Percentiles rank a stretch among this genome's conserved stretches.
Evolutionary conservation across 78 protist genomes (phyloP).

Genomic region (Dictyostelium citrinum): DNA sequence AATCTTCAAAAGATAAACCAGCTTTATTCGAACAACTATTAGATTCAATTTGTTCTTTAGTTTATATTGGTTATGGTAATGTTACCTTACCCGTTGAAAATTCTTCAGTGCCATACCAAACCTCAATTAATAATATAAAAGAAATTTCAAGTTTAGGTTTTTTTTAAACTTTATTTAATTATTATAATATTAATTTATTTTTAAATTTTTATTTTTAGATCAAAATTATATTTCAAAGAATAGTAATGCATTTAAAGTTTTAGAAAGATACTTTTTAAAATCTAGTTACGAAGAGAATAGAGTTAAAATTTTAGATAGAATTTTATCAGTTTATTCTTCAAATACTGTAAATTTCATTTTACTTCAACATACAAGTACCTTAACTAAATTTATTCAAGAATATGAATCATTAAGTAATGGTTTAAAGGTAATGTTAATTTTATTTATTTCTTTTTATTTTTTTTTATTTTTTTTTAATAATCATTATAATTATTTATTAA

Average conservation of each 20-base stretch:
- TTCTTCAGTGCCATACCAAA: slow-evolving; percentile 69
- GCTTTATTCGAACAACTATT: slow-evolving; percentile 4
- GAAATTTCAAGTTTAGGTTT: slow-evolving; percentile 28
- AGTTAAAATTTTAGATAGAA: slow-evolving; percentile 35
- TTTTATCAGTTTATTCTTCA: slow-evolving; percentile 50
- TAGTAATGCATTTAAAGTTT: slow-evolving; percentile 41
- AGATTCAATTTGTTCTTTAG: slow-evolving; percentile 19
- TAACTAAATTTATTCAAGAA: slow-evolving; percentile 63
- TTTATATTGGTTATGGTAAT: slow-evolving; percentile 68
- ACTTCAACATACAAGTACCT: slow-evolving; percentile 41
- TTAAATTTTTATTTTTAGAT: background rate
- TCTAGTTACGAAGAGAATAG: slow-evolving; percentile 62
- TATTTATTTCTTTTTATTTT: background rate
- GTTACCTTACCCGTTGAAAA: slow-evolving; percentile 29
- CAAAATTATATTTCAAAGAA: slow-evolving; percentile 38
- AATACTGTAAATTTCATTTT: slow-evolving; percentile 41
- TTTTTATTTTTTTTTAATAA: background rate
- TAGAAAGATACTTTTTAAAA: slow-evolving; percentile 58
- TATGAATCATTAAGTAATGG: slow-evolving; percentile 44
- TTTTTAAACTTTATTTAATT: too few relatives aligned
- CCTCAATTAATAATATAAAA: slow-evolving; percentile 53
- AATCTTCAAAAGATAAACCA: slow-evolving; percentile 61
- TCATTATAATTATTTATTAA: too few relatives aligned
- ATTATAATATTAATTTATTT: background rate
- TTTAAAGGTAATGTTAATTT: slow-evolving; percentile 22